Percentiles rank a stretch among this genome's conserved stretches.
These are phyloP conservation scores for Aureococcus anophagefferens DNA, from an alignment of 108 stramenopile species.

Conservation along the genomic window DNA sequence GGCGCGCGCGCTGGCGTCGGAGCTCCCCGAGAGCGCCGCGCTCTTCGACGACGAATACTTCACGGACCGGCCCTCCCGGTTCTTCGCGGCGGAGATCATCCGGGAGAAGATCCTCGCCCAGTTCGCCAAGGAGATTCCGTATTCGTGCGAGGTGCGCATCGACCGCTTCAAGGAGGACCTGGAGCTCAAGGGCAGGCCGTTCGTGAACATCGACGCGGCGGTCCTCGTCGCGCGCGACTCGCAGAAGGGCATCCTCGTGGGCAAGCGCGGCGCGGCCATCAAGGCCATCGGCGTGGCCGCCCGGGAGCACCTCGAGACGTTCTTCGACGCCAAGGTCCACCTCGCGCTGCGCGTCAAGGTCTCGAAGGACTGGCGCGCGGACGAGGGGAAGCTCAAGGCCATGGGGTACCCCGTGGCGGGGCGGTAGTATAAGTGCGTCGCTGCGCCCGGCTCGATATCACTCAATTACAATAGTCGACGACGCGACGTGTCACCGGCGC, in stretches of 20 bases:
- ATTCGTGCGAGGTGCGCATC: slow-evolving; percentile 82
- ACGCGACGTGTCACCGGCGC: too few relatives aligned
- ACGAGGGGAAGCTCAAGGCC: slow-evolving; percentile 56
- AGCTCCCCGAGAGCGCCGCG: slow-evolving; percentile 47
- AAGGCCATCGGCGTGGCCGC: slow-evolving; percentile 72
- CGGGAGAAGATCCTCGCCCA: slow-evolving; percentile 65
- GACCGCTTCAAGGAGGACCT: slow-evolving; percentile 68
- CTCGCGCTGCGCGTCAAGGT: slow-evolving; percentile 76
- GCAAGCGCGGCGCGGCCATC: slow-evolving; percentile 69
- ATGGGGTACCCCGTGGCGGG: slow-evolving; percentile 84
- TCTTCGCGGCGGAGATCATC: slow-evolving; percentile 75
- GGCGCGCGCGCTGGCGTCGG: slow-evolving; percentile 47
- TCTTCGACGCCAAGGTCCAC: slow-evolving; percentile 51
- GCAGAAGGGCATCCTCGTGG: slow-evolving; percentile 85
- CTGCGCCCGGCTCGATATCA: too few relatives aligned
- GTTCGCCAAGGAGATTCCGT: slow-evolving; percentile 77
- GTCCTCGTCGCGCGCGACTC: slow-evolving; percentile 75
- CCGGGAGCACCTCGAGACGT: slow-evolving; percentile 58
- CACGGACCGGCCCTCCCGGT: slow-evolving; percentile 70
- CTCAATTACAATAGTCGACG: too few relatives aligned
- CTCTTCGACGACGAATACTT: slow-evolving; percentile 60
- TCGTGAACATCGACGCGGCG: slow-evolving; percentile 53
- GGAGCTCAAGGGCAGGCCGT: slow-evolving; percentile 30
- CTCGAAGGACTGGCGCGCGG: slow-evolving; percentile 84
- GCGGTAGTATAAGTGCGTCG: too few relatives aligned